Evolutionary conservation across 192 early-diverging fungal genomes (phyloP).

Genomic region (Irineochytrium annulatum): DNA sequence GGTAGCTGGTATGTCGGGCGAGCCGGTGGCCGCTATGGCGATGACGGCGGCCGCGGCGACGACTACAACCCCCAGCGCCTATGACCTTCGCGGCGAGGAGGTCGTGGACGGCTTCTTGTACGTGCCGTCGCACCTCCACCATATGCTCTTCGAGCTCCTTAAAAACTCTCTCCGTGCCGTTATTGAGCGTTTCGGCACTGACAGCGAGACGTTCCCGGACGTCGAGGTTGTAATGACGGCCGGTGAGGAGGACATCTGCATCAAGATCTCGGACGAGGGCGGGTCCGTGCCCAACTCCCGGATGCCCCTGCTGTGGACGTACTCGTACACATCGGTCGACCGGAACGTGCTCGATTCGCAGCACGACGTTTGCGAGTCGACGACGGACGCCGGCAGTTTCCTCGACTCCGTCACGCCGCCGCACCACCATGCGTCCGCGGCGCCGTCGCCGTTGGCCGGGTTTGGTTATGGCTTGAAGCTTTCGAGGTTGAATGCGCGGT

Average conservation of each 20-base stretch:
- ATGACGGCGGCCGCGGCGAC: background rate
- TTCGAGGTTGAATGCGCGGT: slow-evolving; percentile 81
- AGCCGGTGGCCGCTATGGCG: slow-evolving; percentile 36
- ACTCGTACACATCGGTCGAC: slow-evolving; percentile 65
- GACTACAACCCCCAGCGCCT: background rate
- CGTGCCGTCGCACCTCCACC: slow-evolving; percentile 88
- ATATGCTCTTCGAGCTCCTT: slow-evolving; percentile 94
- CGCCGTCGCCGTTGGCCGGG: slow-evolving; percentile 78
- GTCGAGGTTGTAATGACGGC: slow-evolving; percentile 82
- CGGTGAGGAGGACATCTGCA: slow-evolving; percentile 80
- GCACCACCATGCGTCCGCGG: slow-evolving; percentile 37
- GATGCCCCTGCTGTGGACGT: slow-evolving; percentile 87
- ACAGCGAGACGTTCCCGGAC: slow-evolving; percentile 79
- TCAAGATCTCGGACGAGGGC: slow-evolving; percentile 93
- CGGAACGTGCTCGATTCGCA: slow-evolving; percentile 42
- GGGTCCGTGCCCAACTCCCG: slow-evolving; percentile 82
- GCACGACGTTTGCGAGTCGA: background rate
- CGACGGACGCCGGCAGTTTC: slow-evolving; percentile 58
- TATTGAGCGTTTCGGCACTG: slow-evolving; percentile 81
- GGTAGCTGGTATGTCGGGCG: slow-evolving; percentile 41
- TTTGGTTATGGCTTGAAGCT: slow-evolving; percentile 93
- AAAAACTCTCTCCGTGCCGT: slow-evolving; percentile 93
- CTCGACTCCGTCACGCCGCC: no score
- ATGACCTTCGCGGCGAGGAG: slow-evolving; percentile 6
- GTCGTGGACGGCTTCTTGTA: slow-evolving; percentile 87